These are phyloP conservation scores for Sclerotinia trifoliorum DNA, from an alignment of 2,329 filamentous ascomycete species.

Conservation along the genomic window DNA sequence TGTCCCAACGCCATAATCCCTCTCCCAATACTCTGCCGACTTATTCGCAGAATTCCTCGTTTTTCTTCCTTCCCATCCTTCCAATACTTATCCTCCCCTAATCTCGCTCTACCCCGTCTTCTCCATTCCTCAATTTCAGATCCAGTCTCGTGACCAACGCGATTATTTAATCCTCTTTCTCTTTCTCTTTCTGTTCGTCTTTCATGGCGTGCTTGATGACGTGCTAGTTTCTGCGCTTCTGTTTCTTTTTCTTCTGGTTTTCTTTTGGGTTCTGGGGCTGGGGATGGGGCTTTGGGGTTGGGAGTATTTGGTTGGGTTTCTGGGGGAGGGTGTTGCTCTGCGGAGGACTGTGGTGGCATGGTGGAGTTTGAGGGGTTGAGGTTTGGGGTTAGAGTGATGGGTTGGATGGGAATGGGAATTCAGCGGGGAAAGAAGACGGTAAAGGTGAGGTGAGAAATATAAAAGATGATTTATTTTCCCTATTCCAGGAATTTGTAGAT, in stretches of 20 bases:
- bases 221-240: not conserved
- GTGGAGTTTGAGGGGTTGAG: not conserved
- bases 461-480: no score
- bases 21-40: slow-evolving; percentile 7
- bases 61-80: not conserved
- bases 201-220: not conserved
- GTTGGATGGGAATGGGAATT: not conserved
- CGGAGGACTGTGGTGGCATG: no score
- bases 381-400: not conserved
- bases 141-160: not conserved
- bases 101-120: not conserved
- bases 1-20: slow-evolving; percentile 2
- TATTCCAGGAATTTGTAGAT: not conserved
- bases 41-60: not conserved
- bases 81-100: not conserved
- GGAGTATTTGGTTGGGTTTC: no score
- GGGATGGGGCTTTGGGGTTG: not conserved
- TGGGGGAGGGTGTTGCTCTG: no score
- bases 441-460: no score
- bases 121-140: not conserved
- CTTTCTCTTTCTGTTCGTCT: not conserved
- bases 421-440: not conserved
- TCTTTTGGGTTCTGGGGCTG: not conserved
- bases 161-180: not conserved
- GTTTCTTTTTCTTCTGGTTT: not conserved